Percentiles rank a stretch among this genome's conserved stretches.
phyloP scores from a whole-genome alignment of 139 green algal species.

The Trebouxia sp. region DNA sequence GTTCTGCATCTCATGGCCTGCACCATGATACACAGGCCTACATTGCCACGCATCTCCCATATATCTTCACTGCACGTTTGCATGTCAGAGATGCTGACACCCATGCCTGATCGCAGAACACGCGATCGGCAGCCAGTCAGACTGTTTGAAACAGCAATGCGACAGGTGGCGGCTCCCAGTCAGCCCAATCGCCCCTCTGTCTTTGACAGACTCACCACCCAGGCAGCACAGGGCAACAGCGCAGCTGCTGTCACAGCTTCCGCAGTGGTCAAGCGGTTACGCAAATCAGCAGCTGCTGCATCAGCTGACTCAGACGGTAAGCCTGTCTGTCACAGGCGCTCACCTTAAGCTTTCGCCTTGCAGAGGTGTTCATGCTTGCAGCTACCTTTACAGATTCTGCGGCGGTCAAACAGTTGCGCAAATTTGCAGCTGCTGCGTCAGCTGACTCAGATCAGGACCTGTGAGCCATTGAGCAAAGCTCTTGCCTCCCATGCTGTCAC shows the following conservation, averaged over 20 bases:
- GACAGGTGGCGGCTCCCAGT: neutral
- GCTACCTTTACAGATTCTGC: no score
- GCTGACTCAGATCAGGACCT: no score
- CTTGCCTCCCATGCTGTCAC: no score
- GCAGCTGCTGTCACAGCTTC: slow-evolving; percentile 23
- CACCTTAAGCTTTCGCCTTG: no score
- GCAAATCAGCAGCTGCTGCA: neutral
- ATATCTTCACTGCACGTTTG: no score
- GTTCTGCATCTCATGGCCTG: neutral
- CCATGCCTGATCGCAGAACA: neutral
- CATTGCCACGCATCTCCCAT: no score
- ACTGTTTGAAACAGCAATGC: neutral
- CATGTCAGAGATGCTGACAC: no score
- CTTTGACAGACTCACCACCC: slow-evolving; percentile 20
- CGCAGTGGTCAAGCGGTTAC: neutral
- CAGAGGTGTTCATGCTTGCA: no score
- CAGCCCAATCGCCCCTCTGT: slow-evolving; percentile 4
- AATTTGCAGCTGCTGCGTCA: no score
- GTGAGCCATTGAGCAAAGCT: no score
- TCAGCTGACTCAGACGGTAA: neutral
- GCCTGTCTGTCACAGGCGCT: neutral
- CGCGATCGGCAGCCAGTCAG: neutral
- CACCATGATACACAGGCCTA: no score
- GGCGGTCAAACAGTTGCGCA: no score
- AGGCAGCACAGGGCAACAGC: neutral